Evolutionary conservation across 169 alveolate genomes (phyloP), one percentile per base, ranked within the genome.

Genomic region (Eimeria sp.): DNA sequence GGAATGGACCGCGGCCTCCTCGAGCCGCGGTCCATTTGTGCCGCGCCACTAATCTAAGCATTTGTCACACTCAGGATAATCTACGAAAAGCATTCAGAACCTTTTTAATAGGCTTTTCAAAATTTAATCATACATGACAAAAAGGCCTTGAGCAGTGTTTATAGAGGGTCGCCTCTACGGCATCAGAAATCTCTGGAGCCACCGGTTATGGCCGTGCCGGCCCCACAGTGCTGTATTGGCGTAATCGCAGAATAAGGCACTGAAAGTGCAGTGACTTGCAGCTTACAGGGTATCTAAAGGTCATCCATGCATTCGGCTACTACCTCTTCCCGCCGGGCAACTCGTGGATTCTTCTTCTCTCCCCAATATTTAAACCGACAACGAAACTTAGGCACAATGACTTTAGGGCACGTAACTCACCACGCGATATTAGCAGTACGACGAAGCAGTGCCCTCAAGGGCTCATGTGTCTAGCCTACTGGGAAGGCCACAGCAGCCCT

Each of bases 161-260:
- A 27, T 27, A 49, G 40, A 49, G 3, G 3, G 43, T 43, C 62
- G 46, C 46, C 40, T 43, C 4, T n/a, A 46, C 8, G 54, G 20
- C 87, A 43, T 43, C 40, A 25, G 8, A 13, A 52, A 46, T 3
- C 18, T 77, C 66, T 30, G 60, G 8, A 27, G 66, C 88, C 88
- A 78, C 30, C 68, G 88, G 88, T 49, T 40, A 27, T 64, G 64
- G 88, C 66, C 49, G 27, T 62, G 82, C 16, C 91, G 66, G 93
- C 93, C 93, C 93, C 93, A 87, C 93, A 87, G 93, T 64, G 58
- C 58, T 33, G 18, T 56, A 40, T 4, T 40, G 33, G 56, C 33
- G 16, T 40, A 74, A 37, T 40, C 33, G 16, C 56, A 20, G 46
- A 74, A 16, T 40, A 6, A 16, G 10, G 83, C 54, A 2, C 33